Evolutionary conservation across 2,329 filamentous ascomycete genomes (phyloP).

Genomic region (Cercospora sp.): DNA sequence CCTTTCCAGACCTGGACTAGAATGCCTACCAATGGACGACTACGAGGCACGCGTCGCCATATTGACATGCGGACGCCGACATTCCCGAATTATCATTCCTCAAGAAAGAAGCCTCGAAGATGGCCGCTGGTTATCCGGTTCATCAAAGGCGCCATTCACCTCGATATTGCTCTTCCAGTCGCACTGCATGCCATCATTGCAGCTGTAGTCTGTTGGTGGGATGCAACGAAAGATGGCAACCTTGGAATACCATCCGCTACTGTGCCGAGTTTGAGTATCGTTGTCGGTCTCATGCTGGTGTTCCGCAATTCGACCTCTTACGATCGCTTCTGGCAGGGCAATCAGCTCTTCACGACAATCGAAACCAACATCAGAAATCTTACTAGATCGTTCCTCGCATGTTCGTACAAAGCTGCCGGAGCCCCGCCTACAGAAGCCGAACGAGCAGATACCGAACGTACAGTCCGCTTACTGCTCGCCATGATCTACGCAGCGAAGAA

Average conservation of each 20-base stretch:
- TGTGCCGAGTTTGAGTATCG: slow-evolving; percentile 64
- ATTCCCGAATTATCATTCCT: slow-evolving; percentile 49
- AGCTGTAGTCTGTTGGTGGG: slow-evolving; percentile 59
- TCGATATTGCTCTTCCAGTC: slow-evolving; percentile 59
- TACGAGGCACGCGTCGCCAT: slow-evolving; percentile 5
- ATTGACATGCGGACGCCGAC: slow-evolving; percentile 36
- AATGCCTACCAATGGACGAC: slow-evolving; percentile 1
- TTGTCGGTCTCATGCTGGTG: slow-evolving; percentile 67
- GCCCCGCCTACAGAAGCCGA: slow-evolving; percentile 46
- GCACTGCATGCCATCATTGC: slow-evolving; percentile 60
- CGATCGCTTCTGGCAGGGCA: slow-evolving; percentile 61
- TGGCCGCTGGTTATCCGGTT: slow-evolving; percentile 66
- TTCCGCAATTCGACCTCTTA: slow-evolving; percentile 66
- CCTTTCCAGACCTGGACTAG: neutral
- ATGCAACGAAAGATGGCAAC: slow-evolving; percentile 45
- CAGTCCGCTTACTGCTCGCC: slow-evolving; percentile 60
- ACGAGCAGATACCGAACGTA: slow-evolving; percentile 59
- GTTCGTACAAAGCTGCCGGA: slow-evolving; percentile 40
- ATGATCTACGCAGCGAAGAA: slow-evolving; percentile 66
- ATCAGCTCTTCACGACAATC: slow-evolving; percentile 55
- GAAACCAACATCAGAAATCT: slow-evolving; percentile 62
- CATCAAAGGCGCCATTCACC: slow-evolving; percentile 64
- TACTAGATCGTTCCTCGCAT: slow-evolving; percentile 57
- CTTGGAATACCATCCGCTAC: slow-evolving; percentile 61
- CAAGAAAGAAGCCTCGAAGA: slow-evolving; percentile 53